Percentiles rank a stretch among this genome's conserved stretches.
Conservation (phyloP, 371 early-diverging fungal genomes). For the Mucor irregularis region DNA sequence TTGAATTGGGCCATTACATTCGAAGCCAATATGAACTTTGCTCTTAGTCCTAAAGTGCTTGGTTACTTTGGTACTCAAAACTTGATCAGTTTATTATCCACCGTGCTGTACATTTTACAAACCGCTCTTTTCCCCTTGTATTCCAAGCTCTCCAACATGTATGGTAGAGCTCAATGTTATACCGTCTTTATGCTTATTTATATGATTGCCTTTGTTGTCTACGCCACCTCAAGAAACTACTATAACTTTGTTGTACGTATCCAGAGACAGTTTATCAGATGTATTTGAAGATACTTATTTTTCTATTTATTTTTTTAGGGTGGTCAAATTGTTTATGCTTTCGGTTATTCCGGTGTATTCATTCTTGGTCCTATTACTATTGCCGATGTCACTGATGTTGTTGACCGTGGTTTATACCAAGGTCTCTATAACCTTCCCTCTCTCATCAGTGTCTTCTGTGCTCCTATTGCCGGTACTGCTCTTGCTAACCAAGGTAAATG, state of each 20-base stretch:
- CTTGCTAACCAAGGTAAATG: constrained; percentile 14
- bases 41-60: constrained; percentile 20
- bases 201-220: constrained; percentile 20
- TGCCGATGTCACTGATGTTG: constrained; percentile 39
- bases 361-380: constrained; percentile 36
- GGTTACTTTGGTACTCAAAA: constrained; percentile 23
- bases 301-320: constrained; percentile 3
- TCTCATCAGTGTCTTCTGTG: constrained; percentile 32
- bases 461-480: constrained; percentile 23
- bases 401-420: constrained; percentile 38
- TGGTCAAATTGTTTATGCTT: constrained; percentile 32
- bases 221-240: constrained; percentile 23
- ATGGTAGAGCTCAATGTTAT: constrained; percentile 28
- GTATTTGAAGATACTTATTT: neutral
- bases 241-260: constrained; percentile 18
- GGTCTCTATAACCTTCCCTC: constrained; percentile 32
- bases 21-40: constrained; percentile 15
- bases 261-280: neutral
- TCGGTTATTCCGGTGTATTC: constrained; percentile 35
- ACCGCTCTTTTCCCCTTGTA: constrained; percentile 30
- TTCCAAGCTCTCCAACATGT: constrained; percentile 30
- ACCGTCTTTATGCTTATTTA: constrained; percentile 19
- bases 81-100: constrained; percentile 25
- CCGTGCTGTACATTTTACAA: constrained; percentile 28
- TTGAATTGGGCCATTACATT: constrained; percentile 29